Evolutionary conservation across 345 rosid species (phyloP), one percentile per base, ranked within the genome.

Genomic region (Eucalyptus camaldulensis): DNA sequence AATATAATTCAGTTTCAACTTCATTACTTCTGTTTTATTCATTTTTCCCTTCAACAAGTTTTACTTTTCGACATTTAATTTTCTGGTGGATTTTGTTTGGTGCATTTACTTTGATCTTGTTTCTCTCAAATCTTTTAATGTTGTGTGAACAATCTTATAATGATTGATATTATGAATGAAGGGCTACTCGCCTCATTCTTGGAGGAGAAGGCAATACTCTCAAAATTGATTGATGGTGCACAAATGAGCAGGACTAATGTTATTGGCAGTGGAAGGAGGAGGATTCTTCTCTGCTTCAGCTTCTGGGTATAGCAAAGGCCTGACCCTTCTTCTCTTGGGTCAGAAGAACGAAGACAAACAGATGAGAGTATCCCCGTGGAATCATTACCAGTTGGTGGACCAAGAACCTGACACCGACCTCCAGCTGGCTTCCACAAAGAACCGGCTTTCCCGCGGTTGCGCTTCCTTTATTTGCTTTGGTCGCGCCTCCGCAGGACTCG

Each of bases 231-330:
- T 33, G 90, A 93, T 93, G 91, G 91, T 91, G 91, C 88, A 85
- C 90, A 92, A 95, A 95, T 98, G 99, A 95, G 92, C 92, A 94
- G 94, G 92, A 94, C 96, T 92, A 94, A 98, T 98, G 99, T 95
- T 98, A 95, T 93, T 97, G 89, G 96, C 97, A 92, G 97, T 95
- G 90, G 98, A 97, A 97, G 99, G 99, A 95, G 98, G 99, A 90
- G 96, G 98, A 80, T 97, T 98, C 92, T 98, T 98, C 96, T 97
- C 98, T 94, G 93, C 99, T 92, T 97, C 99, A 86, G 98, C 99
- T 87, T 96, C 97, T 88, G 98, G 99, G 93, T 95, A 95, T 95
- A 97, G 97, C 87, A 96, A 95, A 90, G 98, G 98, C 49, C 88
- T 98, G 90, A 90, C 98, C 94, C 98, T 98, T 92, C 98, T 98